Evolutionary conservation across 176 grass and related monocot species (phyloP).

Genomic region (Oropetium thomaeum): DNA sequence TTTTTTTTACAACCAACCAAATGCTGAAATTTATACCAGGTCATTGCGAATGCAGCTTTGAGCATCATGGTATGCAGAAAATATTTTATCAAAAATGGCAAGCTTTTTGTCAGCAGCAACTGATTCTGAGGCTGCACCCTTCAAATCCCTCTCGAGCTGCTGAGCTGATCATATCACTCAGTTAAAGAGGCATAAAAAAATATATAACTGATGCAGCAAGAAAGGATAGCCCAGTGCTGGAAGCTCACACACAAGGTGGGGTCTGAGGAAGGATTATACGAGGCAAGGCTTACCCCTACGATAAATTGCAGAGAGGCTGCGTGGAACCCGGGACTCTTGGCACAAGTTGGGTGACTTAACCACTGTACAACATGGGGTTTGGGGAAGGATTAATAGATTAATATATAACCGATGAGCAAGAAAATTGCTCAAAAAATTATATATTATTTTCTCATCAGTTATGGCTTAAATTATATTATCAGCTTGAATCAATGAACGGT

Average conservation of each 20-base stretch:
- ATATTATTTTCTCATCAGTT: neutral
- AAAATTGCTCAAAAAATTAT: constrained; percentile 1
- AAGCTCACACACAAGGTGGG: too few relatives aligned
- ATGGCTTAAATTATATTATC: constrained; percentile 6
- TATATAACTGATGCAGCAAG: constrained; percentile 22
- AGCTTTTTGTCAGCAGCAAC: constrained; percentile 89
- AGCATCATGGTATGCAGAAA: constrained; percentile 99
- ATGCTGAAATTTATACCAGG: constrained; percentile 52
- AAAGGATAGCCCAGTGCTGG: too few relatives aligned
- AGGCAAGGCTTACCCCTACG: too few relatives aligned
- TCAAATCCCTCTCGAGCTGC: constrained; percentile 92
- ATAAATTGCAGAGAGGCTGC: too few relatives aligned
- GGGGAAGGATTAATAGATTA: too few relatives aligned
- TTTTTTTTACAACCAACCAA: constrained; percentile 7
- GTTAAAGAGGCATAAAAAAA: constrained; percentile 43
- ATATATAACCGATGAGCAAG: constrained; percentile 22
- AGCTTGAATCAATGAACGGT: neutral
- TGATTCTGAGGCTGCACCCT: constrained; percentile 53
- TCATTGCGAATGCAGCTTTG: constrained; percentile 91
- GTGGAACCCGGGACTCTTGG: too few relatives aligned
- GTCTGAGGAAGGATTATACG: too few relatives aligned
- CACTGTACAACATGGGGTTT: too few relatives aligned
- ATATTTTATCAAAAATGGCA: constrained; percentile 91
- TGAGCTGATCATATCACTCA: constrained; percentile 81
- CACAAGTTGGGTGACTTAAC: too few relatives aligned